These are phyloP conservation scores for Luffa acutangula DNA, from an alignment of 306 rosid species.

Conservation along the genomic window DNA sequence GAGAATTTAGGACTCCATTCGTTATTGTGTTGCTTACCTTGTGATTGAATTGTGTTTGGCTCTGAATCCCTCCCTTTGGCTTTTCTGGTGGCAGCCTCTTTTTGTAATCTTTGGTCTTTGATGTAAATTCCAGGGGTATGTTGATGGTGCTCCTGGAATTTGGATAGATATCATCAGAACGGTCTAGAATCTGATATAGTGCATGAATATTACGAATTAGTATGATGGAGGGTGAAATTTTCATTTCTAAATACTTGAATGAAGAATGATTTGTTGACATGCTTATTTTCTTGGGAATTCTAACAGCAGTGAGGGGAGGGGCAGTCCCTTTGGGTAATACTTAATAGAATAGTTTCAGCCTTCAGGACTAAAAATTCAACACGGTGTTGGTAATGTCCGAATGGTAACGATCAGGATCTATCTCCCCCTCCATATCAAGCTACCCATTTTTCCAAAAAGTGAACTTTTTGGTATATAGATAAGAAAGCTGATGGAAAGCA, in stretches of 20 bases:
- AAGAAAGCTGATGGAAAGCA: neutral
- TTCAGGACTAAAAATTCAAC: too few relatives aligned
- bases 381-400: too few relatives aligned
- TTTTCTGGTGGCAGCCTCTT: neutral
- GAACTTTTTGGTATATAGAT: too few relatives aligned
- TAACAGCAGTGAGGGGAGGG: neutral
- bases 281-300: neutral
- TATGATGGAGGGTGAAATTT: neutral
- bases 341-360: too few relatives aligned
- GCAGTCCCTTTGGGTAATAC: too few relatives aligned
- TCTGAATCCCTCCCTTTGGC: neutral
- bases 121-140: neutral
- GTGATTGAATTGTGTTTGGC: slow-evolving; percentile 1
- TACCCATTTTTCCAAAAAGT: too few relatives aligned
- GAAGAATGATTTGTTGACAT: neutral
- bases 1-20: slow-evolving; percentile 47
- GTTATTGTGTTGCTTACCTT: neutral
- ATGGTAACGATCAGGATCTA: neutral
- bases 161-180: neutral
- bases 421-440: too few relatives aligned
- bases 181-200: neutral
- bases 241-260: neutral
- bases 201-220: neutral
- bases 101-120: slow-evolving; percentile 10
- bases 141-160: neutral